Base-by-base conservation (phyloP, 2,329 filamentous ascomycete genomes). In the Trichoderma sp. region DNA sequence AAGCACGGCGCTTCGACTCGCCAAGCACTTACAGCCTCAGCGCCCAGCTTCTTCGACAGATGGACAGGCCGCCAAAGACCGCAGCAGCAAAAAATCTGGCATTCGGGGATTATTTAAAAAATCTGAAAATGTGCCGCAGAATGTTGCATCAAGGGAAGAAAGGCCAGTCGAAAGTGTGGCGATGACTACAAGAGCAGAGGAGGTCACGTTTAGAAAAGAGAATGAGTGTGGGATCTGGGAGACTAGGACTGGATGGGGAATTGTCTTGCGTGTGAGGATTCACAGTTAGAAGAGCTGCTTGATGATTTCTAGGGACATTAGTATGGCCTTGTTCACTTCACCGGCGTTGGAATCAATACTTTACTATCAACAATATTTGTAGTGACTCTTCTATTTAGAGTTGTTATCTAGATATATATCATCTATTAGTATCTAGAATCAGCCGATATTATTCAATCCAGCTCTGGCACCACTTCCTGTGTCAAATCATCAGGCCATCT, bases 161-260 rank as follows among this genome's bases (percentile, higher is more conserved):
- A 52, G 49, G n/a, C n/a, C 65, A 21, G 5, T 37, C 61, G 58
- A 74, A 7, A 71, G 74, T 6, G 77, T 82, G 1, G 76, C 71
- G 5, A 84, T 86, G 80, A 75, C 72, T 3, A 81, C 82, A 2
- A 75, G 74, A 30, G 81, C 82, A 0, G 80, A 86, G 59, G 81
- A 86, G 71, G 80, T 85, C 1, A 83, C 83, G 0, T 86, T 87
- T 68, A 75, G 85, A n/a, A 74, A 74, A 56, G 81, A 86, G 75
- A 87, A 84, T 26, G 82, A 81, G 16, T 78, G 87, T 73, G 85
- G 85, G 0, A 75, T 87, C 1, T 84, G 82, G 80, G 84, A 87
- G 73, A 84, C 82, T 37, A 77, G 77, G 70, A 81, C 79, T 2
- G 85, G 85, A 2, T 87, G 81, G 79, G 85, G 80, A 0, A 76